Percentiles rank a stretch among this genome's conserved stretches.
Conservation (phyloP, 1,284 basidiomycete species). For the Apiotrichum gamsii region DNA sequence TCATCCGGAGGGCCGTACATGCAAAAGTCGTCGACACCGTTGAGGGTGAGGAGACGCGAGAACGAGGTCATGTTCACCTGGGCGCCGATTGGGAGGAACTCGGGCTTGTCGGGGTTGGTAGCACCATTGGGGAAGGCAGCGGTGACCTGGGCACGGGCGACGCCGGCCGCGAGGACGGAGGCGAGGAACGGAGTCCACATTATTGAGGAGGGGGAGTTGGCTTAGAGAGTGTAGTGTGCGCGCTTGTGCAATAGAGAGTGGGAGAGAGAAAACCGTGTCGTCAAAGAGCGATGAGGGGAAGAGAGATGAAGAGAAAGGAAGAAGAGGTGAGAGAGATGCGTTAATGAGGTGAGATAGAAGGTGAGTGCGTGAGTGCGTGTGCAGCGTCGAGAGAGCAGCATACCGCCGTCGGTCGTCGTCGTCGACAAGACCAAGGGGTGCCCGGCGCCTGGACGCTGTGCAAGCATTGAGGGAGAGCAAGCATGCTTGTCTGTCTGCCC, state of each 20-base stretch:
- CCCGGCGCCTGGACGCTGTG: too few species aligned
- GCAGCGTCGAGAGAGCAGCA: too few species aligned
- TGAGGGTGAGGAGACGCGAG: slow-evolving; percentile 41
- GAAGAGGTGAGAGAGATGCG: not conserved
- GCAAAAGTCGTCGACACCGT: slow-evolving; percentile 47
- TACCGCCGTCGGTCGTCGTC: too few species aligned
- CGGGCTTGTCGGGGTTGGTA: slow-evolving; percentile 43
- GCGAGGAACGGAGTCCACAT: slow-evolving; percentile 11
- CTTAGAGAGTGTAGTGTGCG: not conserved
- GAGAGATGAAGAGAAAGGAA: not conserved
- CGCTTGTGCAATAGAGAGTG: not conserved
- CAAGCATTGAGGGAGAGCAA: too few species aligned
- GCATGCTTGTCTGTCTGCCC: too few species aligned
- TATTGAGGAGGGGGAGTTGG: not conserved
- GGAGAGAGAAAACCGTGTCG: not conserved
- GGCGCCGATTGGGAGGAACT: slow-evolving; percentile 34
- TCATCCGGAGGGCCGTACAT: slow-evolving; percentile 39
- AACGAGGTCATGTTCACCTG: slow-evolving; percentile 45
- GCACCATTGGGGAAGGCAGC: slow-evolving; percentile 41
- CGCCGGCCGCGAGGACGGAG: slow-evolving; percentile 8
- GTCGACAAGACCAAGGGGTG: too few species aligned
- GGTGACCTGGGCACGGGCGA: slow-evolving; percentile 25
- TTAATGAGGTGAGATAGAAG: not conserved
- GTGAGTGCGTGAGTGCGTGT: too few species aligned
- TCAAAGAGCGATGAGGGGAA: not conserved